Percentiles rank a stretch among this genome's conserved stretches.
phyloP scores from a whole-genome alignment of 139 green algal genomes.

The Microglena sp. region DNA sequence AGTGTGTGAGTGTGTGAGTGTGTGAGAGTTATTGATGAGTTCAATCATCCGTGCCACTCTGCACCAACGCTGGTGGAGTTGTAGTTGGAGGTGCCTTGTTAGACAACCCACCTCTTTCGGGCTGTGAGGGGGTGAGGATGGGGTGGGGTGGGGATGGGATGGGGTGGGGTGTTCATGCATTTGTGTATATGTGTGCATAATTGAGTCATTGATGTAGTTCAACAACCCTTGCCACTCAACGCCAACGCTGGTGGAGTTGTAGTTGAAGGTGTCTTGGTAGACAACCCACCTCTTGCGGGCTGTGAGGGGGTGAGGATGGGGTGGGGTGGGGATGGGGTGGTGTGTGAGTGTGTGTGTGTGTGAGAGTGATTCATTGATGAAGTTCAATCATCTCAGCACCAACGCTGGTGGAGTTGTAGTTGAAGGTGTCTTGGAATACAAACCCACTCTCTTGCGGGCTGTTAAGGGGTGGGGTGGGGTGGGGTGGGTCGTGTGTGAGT shows the following conservation, averaged over 20 bases:
- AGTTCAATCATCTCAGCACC: conserved; percentile 41
- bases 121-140: too few species aligned
- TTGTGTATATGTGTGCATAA: too few species aligned
- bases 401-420: conserved; percentile 27
- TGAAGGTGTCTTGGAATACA: conserved; percentile 13
- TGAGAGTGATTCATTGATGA: conserved; percentile 35
- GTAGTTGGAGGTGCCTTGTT: conserved; percentile 16
- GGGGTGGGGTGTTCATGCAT: too few species aligned
- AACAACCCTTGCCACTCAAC: conserved; percentile 53
- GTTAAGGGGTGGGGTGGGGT: too few species aligned
- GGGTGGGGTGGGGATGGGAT: too few species aligned
- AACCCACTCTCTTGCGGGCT: conserved; percentile 40
- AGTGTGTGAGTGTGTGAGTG: background rate
- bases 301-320: too few species aligned
- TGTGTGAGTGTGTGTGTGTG: background rate
- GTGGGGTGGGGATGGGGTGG: background rate
- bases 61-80: conserved; percentile 27
- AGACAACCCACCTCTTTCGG: conserved; percentile 38
- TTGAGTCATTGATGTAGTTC: conserved; percentile 49
- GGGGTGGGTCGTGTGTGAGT: background rate
- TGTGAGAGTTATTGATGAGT: conserved; percentile 39
- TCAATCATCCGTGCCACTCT: conserved; percentile 46
- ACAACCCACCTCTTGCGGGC: conserved; percentile 44
- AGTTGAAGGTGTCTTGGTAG: conserved; percentile 20
- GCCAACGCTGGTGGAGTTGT: conserved; percentile 32